A percentile compares a stretch with the other conserved stretches of the same genome.
Evolutionary conservation across 1,284 basidiomycete genomes (phyloP).

Genomic region (Somion occarium): DNA sequence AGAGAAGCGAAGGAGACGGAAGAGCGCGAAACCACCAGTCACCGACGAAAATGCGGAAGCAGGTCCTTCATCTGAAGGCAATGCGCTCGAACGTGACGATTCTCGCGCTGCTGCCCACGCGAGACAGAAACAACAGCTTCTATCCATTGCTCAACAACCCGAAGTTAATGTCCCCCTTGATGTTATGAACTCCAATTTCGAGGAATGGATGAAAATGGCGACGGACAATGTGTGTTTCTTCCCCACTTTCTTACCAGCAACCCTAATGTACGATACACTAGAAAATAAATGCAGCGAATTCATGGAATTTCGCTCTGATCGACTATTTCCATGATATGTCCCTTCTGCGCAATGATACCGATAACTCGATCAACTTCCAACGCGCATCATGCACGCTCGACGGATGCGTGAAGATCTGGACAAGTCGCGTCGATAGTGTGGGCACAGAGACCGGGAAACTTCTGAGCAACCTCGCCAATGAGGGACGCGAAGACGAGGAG

Average conservation of each 20-base stretch:
- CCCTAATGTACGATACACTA: conserved; percentile 29
- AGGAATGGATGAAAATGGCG: conserved; percentile 99
- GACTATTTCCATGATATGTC: conserved; percentile 99
- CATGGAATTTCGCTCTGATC: conserved; percentile 97
- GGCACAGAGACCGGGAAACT: conserved; percentile 97
- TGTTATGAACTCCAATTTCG: conserved; percentile 86
- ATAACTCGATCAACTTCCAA: conserved; percentile 98
- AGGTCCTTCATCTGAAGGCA: conserved; percentile 45
- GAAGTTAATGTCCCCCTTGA: conserved; percentile 64
- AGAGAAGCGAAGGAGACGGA: conserved; percentile 70
- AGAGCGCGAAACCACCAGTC: conserved; percentile 55
- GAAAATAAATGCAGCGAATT: conserved; percentile 99
- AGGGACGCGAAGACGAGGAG: conserved; percentile 48
- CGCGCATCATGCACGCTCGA: conserved; percentile 97
- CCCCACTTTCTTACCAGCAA: neutral
- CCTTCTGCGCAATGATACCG: conserved; percentile 84
- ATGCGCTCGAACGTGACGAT: conserved; percentile 33
- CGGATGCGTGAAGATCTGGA: conserved; percentile 99
- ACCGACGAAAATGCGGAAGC: conserved; percentile 42
- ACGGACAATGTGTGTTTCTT: conserved; percentile 84
- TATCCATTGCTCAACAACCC: conserved; percentile 54
- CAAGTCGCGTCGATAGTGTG: conserved; percentile 94
- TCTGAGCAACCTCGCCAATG: conserved; percentile 83
- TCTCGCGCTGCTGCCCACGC: conserved; percentile 34
- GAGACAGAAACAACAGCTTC: conserved; percentile 60